These are phyloP conservation scores for Heliosperma pusillum DNA, from an alignment of 148 eudicot genomes.

Conservation along the genomic window DNA sequence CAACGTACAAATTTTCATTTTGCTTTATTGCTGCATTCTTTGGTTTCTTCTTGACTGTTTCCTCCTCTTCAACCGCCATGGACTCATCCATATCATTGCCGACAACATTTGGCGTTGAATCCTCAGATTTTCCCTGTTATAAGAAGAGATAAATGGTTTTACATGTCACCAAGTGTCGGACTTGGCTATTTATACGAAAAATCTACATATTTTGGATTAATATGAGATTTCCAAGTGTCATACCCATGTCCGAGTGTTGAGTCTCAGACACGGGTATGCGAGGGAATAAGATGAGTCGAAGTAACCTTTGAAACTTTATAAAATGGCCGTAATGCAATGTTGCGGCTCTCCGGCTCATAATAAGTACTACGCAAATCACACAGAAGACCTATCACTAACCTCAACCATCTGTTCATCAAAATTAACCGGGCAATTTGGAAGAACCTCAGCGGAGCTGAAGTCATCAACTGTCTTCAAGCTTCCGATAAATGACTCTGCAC, in stretches of 20 bases:
- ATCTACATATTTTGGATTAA: too few relatives aligned
- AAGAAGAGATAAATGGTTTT: neutral
- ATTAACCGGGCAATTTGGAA: constrained; percentile 53
- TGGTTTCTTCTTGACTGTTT: constrained; percentile 28
- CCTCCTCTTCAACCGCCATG: constrained; percentile 59
- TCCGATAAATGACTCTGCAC: constrained; percentile 73
- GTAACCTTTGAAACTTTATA: too few relatives aligned
- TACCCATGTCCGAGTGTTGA: too few relatives aligned
- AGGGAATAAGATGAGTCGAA: too few relatives aligned
- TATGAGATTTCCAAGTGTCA: too few relatives aligned
- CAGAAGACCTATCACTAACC: constrained; percentile 37
- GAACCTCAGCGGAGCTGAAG: constrained; percentile 72
- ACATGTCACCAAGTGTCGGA: neutral
- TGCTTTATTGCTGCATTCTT: constrained; percentile 50
- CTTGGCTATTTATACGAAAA: too few relatives aligned
- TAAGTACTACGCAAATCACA: neutral
- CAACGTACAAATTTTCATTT: constrained; percentile 68
- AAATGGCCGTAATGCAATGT: too few relatives aligned
- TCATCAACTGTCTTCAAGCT: constrained; percentile 79
- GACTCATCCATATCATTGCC: constrained; percentile 33
- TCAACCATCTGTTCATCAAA: constrained; percentile 77
- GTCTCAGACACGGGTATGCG: too few relatives aligned
- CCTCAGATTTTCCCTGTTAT: constrained; percentile 43
- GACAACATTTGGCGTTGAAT: constrained; percentile 19
- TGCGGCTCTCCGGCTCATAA: too few relatives aligned